phyloP scores from a whole-genome alignment of 1,139 yeast genomes.

The Hemisphaericaspora lyxosophila region DNA sequence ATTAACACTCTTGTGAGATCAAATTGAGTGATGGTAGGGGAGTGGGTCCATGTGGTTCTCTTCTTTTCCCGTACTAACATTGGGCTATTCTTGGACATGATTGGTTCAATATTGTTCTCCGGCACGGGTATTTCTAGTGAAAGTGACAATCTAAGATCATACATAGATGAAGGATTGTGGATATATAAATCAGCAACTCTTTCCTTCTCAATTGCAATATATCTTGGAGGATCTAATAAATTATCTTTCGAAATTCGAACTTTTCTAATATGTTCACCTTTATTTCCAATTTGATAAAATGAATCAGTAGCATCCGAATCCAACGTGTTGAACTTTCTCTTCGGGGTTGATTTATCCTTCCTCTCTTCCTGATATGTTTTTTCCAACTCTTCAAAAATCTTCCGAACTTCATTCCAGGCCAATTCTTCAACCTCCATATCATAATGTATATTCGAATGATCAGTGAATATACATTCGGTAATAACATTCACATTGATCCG shows the following conservation, averaged over 20 bases:
- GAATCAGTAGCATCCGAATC: conserved; percentile 46
- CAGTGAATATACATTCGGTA: conserved; percentile 69
- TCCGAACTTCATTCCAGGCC: conserved; percentile 60
- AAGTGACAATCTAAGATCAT: conserved; percentile 74
- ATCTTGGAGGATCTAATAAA: conserved; percentile 58
- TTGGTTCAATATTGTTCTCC: conserved; percentile 49
- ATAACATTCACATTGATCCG: conserved; percentile 71
- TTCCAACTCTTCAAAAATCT: conserved; percentile 58
- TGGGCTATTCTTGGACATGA: conserved; percentile 42
- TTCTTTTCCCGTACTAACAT: conserved; percentile 60
- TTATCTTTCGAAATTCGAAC: conserved; percentile 67
- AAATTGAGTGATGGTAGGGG: conserved; percentile 67
- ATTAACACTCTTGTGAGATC: conserved; percentile 65
- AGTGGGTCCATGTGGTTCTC: conserved; percentile 62
- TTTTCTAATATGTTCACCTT: conserved; percentile 57
- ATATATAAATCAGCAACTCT: conserved; percentile 70
- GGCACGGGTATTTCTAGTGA: conserved; percentile 73
- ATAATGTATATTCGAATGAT: conserved; percentile 59
- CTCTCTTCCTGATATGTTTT: conserved; percentile 41
- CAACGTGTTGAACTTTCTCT: conserved; percentile 39
- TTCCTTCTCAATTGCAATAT: conserved; percentile 69
- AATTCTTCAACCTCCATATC: conserved; percentile 70
- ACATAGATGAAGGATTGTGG: conserved; percentile 73
- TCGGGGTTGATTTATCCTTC: conserved; percentile 29
- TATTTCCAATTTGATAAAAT: conserved; percentile 35